These are phyloP conservation scores for Pseudogymnoascus sp. DNA, from an alignment of 2,329 filamentous ascomycete species.

Conservation along the genomic window DNA sequence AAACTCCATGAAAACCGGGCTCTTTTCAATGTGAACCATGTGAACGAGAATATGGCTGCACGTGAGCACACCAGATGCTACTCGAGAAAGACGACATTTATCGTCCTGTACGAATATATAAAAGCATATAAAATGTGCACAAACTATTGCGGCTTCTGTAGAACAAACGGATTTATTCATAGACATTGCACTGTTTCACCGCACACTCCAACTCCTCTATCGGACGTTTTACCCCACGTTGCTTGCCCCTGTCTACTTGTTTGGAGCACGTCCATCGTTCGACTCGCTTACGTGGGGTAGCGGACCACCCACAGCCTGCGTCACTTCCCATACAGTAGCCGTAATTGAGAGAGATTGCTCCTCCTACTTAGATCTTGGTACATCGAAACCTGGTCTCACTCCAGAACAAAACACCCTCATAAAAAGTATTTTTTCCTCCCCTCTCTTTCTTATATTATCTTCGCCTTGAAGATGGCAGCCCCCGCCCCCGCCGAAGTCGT, in stretches of 20 bases:
- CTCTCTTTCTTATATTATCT: neutral
- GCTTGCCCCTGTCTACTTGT: neutral
- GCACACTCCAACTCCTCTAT: neutral
- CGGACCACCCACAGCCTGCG: neutral
- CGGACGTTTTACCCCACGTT: neutral
- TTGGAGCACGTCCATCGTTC: neutral
- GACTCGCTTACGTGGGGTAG: neutral
- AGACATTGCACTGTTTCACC: neutral
- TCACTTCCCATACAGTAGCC: constrained; percentile 8
- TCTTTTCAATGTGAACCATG: neutral
- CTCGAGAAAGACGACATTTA: neutral
- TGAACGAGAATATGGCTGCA: neutral
- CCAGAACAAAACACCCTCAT: neutral
- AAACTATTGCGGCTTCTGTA: neutral
- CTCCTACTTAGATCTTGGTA: neutral
- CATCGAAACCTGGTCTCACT: neutral
- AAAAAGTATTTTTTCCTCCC: neutral
- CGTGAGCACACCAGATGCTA: neutral
- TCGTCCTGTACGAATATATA: neutral
- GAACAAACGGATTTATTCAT: neutral
- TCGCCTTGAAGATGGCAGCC: neutral
- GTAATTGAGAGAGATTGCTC: constrained; percentile 3
- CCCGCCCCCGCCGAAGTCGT: neutral
- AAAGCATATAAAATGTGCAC: neutral
- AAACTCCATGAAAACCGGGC: neutral